phyloP scores from a whole-genome alignment of 441 rosid species.

The Jatropha podagrica region DNA sequence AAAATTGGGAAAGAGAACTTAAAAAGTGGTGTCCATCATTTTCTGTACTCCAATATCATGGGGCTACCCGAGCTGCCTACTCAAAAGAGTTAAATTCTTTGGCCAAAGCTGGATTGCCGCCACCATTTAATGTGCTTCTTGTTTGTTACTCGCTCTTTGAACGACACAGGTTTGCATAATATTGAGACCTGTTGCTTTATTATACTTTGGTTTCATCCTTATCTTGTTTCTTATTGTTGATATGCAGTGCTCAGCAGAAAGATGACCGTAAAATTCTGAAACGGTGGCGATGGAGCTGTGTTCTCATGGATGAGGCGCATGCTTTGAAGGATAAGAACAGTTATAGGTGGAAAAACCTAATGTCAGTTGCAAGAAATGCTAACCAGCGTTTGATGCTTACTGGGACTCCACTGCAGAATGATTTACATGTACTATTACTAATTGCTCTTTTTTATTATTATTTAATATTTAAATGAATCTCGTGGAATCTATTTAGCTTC shows the following conservation, averaged over 20 bases:
- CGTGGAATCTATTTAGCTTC: neutral
- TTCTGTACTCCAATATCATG: conserved; percentile 85
- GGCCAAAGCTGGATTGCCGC: conserved; percentile 80
- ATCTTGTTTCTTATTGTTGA: conserved; percentile 28
- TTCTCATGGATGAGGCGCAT: conserved; percentile 99
- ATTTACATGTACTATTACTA: conserved; percentile 65
- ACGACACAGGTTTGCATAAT: conserved; percentile 69
- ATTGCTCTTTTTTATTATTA: neutral
- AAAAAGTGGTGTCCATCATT: conserved; percentile 98
- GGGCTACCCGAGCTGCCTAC: conserved; percentile 74
- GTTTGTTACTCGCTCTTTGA: conserved; percentile 97
- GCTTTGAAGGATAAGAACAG: conserved; percentile 93
- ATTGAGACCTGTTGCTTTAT: conserved; percentile 23
- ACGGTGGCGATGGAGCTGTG: conserved; percentile 94
- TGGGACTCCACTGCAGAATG: conserved; percentile 96
- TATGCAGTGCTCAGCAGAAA: conserved; percentile 84
- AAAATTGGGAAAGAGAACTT: conserved; percentile 98
- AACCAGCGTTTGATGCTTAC: conserved; percentile 97
- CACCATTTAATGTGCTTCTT: conserved; percentile 89
- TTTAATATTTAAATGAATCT: neutral
- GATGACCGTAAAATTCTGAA: conserved; percentile 89
- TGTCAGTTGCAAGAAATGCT: conserved; percentile 90
- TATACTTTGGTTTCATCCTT: conserved; percentile 10
- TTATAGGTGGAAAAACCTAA: conserved; percentile 95
- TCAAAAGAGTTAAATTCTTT: conserved; percentile 76